Percentiles rank a stretch among this genome's conserved stretches.
Evolutionary conservation across 225 moss, liverwort and hornwort species (phyloP).

Genomic region (Physcomitrium patens): DNA sequence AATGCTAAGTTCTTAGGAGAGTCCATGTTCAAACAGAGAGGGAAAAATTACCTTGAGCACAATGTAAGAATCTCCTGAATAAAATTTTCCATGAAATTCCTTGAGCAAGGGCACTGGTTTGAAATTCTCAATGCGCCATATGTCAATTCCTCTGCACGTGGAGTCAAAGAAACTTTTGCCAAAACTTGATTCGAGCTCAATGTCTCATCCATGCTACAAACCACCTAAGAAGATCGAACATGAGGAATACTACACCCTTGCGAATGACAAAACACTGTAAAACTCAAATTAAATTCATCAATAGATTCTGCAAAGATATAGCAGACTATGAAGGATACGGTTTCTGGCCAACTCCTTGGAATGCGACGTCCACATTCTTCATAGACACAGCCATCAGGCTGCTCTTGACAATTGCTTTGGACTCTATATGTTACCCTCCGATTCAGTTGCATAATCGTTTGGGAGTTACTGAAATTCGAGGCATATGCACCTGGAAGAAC

Average conservation of each 20-base stretch:
- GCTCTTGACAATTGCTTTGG: slow-evolving; percentile 35
- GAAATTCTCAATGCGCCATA: slow-evolving; percentile 76
- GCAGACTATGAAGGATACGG: slow-evolving; percentile 73
- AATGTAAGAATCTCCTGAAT: slow-evolving; percentile 74
- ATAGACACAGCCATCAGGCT: slow-evolving; percentile 90
- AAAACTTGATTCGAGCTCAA: neutral
- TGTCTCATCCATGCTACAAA: neutral
- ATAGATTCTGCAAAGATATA: neutral
- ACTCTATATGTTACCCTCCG: slow-evolving; percentile 41
- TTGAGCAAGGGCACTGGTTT: slow-evolving; percentile 57
- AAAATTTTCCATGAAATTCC: slow-evolving; percentile 63
- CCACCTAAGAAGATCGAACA: neutral
- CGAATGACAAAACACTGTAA: neutral
- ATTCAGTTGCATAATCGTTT: slow-evolving; percentile 50
- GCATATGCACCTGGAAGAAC: slow-evolving; percentile 39
- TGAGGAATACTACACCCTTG: neutral
- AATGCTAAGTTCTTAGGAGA: neutral
- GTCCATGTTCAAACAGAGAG: neutral
- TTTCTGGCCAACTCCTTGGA: slow-evolving; percentile 89
- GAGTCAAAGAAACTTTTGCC: slow-evolving; percentile 43
- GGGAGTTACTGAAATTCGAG: slow-evolving; percentile 15
- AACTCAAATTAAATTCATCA: slow-evolving; percentile 3
- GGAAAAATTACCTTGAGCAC: slow-evolving; percentile 53
- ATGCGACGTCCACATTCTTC: slow-evolving; percentile 92
- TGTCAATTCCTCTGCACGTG: slow-evolving; percentile 58